These are phyloP conservation scores for Yarrowia sp. DNA, from an alignment of 805 yeast genomes.

Conservation along the genomic window DNA sequence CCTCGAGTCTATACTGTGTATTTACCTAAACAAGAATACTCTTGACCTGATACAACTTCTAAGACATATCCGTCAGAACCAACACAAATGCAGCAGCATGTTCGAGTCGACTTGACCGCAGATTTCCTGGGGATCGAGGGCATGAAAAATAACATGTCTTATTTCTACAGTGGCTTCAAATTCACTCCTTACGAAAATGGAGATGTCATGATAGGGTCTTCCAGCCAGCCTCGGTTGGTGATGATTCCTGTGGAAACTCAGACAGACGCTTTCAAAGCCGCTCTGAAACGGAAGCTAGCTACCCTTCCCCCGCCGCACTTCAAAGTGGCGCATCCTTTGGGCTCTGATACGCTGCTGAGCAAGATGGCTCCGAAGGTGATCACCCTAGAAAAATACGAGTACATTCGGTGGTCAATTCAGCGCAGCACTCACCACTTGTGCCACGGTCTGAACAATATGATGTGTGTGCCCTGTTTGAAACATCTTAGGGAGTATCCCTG, in stretches of 20 bases:
- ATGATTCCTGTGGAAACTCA: background rate
- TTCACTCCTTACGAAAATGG: background rate
- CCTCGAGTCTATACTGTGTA: background rate
- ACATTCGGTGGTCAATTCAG: background rate
- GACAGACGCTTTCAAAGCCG: background rate
- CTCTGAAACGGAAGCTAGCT: background rate
- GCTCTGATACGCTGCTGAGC: background rate
- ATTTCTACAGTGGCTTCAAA: background rate
- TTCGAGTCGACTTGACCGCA: background rate
- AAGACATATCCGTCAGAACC: too few species aligned
- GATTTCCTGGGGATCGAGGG: background rate
- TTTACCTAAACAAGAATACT: background rate
- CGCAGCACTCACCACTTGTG: background rate
- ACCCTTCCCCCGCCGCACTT: background rate
- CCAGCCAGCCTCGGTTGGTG: background rate
- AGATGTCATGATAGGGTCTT: background rate
- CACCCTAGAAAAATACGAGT: background rate
- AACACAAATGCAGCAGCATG: too few species aligned
- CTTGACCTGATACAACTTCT: background rate
- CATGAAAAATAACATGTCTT: background rate
- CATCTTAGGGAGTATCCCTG: background rate
- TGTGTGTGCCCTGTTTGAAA: background rate
- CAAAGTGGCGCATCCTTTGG: background rate
- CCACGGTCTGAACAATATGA: background rate
- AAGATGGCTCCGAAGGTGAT: background rate